These are phyloP conservation scores for Pythium aquatile DNA, from an alignment of 352 stramenopile genomes.

Conservation along the genomic window DNA sequence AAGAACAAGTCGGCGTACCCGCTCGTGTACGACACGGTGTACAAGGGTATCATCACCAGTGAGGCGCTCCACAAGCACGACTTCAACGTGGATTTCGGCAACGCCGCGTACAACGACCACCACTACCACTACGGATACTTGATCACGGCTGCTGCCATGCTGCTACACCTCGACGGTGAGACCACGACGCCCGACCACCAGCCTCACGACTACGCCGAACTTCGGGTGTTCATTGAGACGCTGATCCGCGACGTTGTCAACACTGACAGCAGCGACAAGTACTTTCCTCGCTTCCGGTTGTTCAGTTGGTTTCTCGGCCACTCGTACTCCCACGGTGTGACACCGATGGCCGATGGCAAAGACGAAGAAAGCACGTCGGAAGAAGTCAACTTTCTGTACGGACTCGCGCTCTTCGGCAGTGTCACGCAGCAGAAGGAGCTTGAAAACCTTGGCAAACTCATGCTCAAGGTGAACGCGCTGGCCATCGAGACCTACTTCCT, in stretches of 20 bases:
- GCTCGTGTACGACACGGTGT: conserved; percentile 51
- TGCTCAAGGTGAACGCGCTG: conserved; percentile 58
- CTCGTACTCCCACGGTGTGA: conserved; percentile 73
- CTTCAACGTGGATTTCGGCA: conserved; percentile 66
- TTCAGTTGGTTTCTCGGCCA: conserved; percentile 73
- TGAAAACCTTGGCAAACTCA: conserved; percentile 43
- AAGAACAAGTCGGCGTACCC: conserved; percentile 24
- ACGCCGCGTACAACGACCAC: conserved; percentile 76
- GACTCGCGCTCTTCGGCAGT: conserved; percentile 49
- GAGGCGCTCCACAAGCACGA: conserved; percentile 55
- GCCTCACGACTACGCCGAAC: conserved; percentile 27
- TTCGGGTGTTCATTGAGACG: conserved; percentile 26
- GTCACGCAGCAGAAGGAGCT: conserved; percentile 40
- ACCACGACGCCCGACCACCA: conserved; percentile 41
- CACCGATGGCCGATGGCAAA: conserved; percentile 61
- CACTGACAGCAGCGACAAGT: conserved; percentile 38
- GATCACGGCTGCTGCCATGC: conserved; percentile 49
- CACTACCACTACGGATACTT: conserved; percentile 81
- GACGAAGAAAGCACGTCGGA: conserved; percentile 74
- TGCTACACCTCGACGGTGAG: conserved; percentile 27
- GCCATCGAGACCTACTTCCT: conserved; percentile 72
- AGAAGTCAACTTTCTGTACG: conserved; percentile 69
- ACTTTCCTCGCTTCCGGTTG: conserved; percentile 56
- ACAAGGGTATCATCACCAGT: conserved; percentile 58
- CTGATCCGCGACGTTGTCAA: conserved; percentile 60